Base-by-base conservation (phyloP, 345 rosid species). In the Triadica sebifera region DNA sequence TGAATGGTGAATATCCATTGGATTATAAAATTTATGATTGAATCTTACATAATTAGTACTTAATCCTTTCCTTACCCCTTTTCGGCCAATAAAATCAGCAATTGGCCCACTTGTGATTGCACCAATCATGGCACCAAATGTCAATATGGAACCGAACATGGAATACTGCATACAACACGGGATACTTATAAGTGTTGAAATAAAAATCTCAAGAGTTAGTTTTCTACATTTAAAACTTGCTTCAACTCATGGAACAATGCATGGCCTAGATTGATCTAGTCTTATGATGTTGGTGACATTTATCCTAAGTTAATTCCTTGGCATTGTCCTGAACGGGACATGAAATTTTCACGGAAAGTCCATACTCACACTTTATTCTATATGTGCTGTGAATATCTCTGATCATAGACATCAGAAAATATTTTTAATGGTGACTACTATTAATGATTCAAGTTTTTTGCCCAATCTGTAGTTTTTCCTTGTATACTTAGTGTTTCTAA, bases 41-140 rank as follows among this genome's bases (percentile, higher is more conserved):
- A 73, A 39, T 9, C 41, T 74, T 47, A 67, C 69, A 49, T 25
- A 38, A 24, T 19, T 25, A 37, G n/a, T 29, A 46, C 29, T 71
- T 11, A 2, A 70, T 38, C 22, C n/a, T 20, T 68, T 72, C 46
- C 87, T 79, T 81, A 92, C 98, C 90, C 95, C 86, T 77, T 94
- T 94, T 38, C 98, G 89, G 58, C 98, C 96, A n/a, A 87, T 6
- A 58, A 81, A 76, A 83, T 94, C 97, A 64, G 96, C 95, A 19
- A 94, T 90, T 4, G 85, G 90, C 11, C 98, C 96, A 61, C 92
- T 86, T 15, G 95, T 89, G 81, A 90, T 88, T 46, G 98, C 98
- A 7, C 98, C 98, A 49, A 92, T 87, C 98, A 94, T 94, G 70
- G 98, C 98, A 56, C 97, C 97, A 57, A 92, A 82, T 17, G 97